Percentiles rank a stretch among this genome's conserved stretches.
Conservation (phyloP, 352 stramenopile genomes). For the Globisporangium acanthophoron region DNA sequence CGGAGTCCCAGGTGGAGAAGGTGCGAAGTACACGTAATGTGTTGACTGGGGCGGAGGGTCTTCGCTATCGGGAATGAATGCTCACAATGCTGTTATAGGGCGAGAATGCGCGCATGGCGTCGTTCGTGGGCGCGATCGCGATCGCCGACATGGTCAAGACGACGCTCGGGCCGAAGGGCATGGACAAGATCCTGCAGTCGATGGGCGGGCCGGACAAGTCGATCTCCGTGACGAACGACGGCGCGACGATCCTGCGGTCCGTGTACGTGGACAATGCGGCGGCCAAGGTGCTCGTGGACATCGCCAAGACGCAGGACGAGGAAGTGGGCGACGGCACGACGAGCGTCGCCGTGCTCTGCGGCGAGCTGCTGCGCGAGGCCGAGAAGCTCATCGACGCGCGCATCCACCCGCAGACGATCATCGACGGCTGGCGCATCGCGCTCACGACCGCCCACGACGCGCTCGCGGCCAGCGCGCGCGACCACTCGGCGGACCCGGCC, state of each 20-base stretch:
- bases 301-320: conserved; percentile 98
- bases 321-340: conserved; percentile 99
- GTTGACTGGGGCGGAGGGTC: too few species aligned
- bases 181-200: conserved; percentile 99
- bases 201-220: conserved; percentile 79
- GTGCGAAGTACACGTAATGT: conserved; percentile 8
- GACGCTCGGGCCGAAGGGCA: conserved; percentile 99
- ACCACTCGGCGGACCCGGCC: conserved; percentile 72
- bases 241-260: conserved; percentile 96
- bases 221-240: conserved; percentile 98
- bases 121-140: conserved; percentile 98
- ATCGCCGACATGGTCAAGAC: conserved; percentile 99
- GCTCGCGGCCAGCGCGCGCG: conserved; percentile 79
- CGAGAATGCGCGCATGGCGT: conserved; percentile 98
- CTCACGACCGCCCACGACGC: conserved; percentile 85
- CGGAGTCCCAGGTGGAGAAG: conserved; percentile 83
- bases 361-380: conserved; percentile 96
- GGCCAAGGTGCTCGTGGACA: conserved; percentile 98
- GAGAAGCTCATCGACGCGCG: conserved; percentile 95
- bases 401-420: conserved; percentile 99
- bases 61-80: too few species aligned
- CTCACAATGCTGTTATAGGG: conserved; percentile 51
- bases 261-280: conserved; percentile 98
- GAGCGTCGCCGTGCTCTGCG: conserved; percentile 94
- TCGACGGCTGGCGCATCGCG: conserved; percentile 96